A percentile compares a stretch with the other conserved stretches of the same genome.
Evolutionary conservation across 2,329 filamentous ascomycete species (phyloP).

Genomic region (Annulohypoxylon truncatum): DNA sequence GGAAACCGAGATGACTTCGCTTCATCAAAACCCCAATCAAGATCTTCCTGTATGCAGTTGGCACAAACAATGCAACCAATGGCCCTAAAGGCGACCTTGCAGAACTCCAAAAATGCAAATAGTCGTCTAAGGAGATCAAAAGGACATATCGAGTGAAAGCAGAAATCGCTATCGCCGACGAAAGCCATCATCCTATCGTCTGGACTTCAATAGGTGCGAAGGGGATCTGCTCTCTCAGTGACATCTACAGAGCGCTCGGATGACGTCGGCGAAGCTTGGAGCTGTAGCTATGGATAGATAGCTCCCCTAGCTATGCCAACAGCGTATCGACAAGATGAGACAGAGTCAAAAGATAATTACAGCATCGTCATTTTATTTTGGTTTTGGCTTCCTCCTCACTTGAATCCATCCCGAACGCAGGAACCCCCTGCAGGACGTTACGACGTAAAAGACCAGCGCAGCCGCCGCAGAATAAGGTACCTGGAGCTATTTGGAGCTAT

Average conservation of each 20-base stretch:
- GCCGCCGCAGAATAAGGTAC: neutral
- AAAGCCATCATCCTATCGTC: neutral
- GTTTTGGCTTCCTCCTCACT: neutral
- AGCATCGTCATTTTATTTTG: neutral
- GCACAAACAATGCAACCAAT: neutral
- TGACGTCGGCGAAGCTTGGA: conserved; percentile 12
- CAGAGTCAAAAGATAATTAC: neutral
- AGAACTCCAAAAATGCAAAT: neutral
- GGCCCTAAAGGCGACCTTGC: neutral
- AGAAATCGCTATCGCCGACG: conserved; percentile 8
- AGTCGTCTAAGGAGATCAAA: neutral
- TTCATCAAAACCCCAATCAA: neutral
- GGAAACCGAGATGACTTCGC: neutral
- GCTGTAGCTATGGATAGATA: neutral
- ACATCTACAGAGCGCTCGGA: neutral
- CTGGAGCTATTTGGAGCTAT: neutral
- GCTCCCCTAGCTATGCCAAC: neutral
- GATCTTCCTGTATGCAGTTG: neutral
- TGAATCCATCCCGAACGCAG: neutral
- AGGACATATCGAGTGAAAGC: neutral
- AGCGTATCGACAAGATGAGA: neutral
- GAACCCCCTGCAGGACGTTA: conserved; percentile 10
- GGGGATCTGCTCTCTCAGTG: conserved; percentile 5
- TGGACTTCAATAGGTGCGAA: conserved; percentile 13
- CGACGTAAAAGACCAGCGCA: conserved; percentile 20